phyloP scores from a whole-genome alignment of 257 asterid species.

The Solanum okadae region DNA sequence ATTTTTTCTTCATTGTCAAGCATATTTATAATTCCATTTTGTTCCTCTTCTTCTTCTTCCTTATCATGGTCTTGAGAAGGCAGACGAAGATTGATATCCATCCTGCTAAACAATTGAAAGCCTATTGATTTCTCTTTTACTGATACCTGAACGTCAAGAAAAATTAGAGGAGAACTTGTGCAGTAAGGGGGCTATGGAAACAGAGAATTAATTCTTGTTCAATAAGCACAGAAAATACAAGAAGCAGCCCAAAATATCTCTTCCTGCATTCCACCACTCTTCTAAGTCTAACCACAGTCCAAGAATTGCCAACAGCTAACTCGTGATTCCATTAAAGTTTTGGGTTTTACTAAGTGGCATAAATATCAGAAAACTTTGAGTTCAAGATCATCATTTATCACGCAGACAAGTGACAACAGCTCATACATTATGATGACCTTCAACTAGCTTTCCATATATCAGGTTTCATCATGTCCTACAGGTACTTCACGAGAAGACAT shows the following conservation, averaged over 20 bases:
- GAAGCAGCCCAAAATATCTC: background rate
- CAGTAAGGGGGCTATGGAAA: background rate
- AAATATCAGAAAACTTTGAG: background rate
- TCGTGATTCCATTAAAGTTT: background rate
- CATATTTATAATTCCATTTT: constrained; percentile 51
- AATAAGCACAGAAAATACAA: background rate
- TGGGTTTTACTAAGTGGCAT: background rate
- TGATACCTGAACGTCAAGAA: background rate
- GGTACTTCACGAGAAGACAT: background rate
- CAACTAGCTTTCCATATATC: background rate
- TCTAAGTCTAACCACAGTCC: background rate
- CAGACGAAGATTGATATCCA: constrained; percentile 91
- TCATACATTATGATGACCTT: background rate
- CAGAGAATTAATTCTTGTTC: background rate
- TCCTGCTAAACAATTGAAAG: constrained; percentile 6
- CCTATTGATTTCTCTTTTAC: background rate
- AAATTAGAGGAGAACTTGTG: background rate
- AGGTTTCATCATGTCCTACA: background rate
- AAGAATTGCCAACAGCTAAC: background rate
- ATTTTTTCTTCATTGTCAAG: constrained; percentile 66
- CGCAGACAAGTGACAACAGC: background rate
- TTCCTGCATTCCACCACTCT: background rate
- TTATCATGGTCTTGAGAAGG: constrained; percentile 82
- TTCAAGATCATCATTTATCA: background rate
- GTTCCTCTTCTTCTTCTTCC: constrained; percentile 41